Conservation (phyloP, 1,284 basidiomycete genomes). For the Polyporus tsugae region DNA sequence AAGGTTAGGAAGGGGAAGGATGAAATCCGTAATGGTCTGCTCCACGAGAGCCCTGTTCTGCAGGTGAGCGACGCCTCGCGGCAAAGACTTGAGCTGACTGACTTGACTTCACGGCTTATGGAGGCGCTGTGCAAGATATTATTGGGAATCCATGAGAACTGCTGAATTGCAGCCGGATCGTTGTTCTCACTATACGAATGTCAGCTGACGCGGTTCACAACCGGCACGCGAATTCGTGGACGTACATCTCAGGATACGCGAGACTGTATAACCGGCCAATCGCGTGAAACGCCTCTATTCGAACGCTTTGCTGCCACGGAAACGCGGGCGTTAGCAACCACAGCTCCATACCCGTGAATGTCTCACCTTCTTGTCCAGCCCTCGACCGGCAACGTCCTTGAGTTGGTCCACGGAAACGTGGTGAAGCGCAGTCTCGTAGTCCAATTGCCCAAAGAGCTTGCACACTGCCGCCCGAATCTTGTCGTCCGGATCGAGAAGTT, state of each 20-base stretch:
- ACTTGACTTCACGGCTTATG: conserved; percentile 67
- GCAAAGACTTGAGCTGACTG: conserved; percentile 31
- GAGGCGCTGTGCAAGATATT: conserved; percentile 67
- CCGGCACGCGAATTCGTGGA: conserved; percentile 15
- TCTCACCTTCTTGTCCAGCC: conserved; percentile 86
- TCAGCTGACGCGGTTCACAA: conserved; percentile 11
- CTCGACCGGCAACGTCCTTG: conserved; percentile 73
- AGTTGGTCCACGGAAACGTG: conserved; percentile 77
- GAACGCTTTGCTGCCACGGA: conserved; percentile 68
- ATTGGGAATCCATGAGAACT: conserved; percentile 96
- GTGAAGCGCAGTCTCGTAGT: conserved; percentile 91
- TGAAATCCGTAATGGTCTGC: conserved; percentile 73
- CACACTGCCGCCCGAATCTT: conserved; percentile 89
- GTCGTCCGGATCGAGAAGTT: conserved; percentile 90
- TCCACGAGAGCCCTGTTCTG: conserved; percentile 63
- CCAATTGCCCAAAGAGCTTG: conserved; percentile 82
- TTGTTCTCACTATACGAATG: conserved; percentile 73
- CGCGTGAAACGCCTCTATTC: conserved; percentile 82
- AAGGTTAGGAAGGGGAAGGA: conserved; percentile 80
- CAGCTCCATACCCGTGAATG: not conserved
- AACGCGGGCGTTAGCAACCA: conserved; percentile 7
- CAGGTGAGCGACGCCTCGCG: not conserved
- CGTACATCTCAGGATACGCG: conserved; percentile 91
- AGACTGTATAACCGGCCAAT: conserved; percentile 84
- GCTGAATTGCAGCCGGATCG: conserved; percentile 74